phyloP scores from a whole-genome alignment of 2,329 filamentous ascomycete genomes.

The Microdochium bolleyi region DNA sequence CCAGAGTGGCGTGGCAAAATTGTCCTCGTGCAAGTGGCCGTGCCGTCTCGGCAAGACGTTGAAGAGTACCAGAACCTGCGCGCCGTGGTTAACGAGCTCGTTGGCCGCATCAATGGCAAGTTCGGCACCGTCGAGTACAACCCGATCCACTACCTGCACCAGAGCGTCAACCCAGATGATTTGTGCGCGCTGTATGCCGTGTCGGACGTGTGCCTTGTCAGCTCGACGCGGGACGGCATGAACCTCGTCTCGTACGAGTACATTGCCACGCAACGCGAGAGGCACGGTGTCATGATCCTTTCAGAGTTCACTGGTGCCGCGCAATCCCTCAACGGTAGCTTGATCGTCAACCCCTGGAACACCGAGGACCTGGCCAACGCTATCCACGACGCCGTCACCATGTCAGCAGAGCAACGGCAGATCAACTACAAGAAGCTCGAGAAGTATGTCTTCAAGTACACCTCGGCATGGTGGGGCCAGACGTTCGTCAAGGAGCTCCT shows the following conservation, averaged over 20 bases:
- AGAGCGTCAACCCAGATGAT: conserved; percentile 91
- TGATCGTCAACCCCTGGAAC: conserved; percentile 98
- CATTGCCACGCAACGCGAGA: conserved; percentile 84
- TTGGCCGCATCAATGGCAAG: conserved; percentile 93
- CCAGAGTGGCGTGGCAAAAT: conserved; percentile 98
- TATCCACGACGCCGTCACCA: conserved; percentile 93
- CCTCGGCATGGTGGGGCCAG: conserved; percentile 92
- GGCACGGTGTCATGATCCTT: conserved; percentile 88
- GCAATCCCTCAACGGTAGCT: conserved; percentile 84
- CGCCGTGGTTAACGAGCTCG: conserved; percentile 91
- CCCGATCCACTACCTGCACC: conserved; percentile 98
- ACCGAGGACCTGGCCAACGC: conserved; percentile 90
- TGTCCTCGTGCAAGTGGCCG: conserved; percentile 90
- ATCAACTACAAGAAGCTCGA: conserved; percentile 87
- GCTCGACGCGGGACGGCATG: conserved; percentile 96
- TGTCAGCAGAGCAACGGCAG: conserved; percentile 81
- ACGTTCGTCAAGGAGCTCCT: conserved; percentile 82
- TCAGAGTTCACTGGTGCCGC: conserved; percentile 96
- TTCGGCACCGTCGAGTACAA: conserved; percentile 98
- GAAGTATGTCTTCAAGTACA: conserved; percentile 96
- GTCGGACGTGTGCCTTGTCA: conserved; percentile 86
- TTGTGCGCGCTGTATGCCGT: conserved; percentile 88
- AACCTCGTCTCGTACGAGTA: conserved; percentile 98
- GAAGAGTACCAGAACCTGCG: conserved; percentile 97
- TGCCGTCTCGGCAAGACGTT: conserved; percentile 89